Percentiles rank a stretch among this genome's conserved stretches.
Conservation (phyloP, 192 early-diverging fungal species). For the Coemansia sp. region DNA sequence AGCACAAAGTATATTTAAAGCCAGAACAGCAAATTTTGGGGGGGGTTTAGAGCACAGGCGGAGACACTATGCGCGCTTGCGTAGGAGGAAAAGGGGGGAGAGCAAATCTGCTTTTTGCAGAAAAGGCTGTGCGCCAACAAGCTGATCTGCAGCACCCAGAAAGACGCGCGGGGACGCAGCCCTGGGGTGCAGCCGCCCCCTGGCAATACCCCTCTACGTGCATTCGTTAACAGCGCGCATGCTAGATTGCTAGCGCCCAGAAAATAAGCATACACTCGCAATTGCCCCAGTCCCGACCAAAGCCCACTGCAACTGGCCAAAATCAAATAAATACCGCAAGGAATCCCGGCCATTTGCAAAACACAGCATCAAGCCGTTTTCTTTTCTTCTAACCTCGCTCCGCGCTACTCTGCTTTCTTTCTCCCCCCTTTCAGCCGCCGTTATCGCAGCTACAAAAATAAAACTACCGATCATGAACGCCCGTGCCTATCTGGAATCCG, state of each 20-base stretch:
- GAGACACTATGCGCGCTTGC: no score
- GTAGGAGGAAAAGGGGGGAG: no score
- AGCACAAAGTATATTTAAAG: no score
- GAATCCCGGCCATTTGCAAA: no score
- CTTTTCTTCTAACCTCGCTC: no score
- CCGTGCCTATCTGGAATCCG: neutral
- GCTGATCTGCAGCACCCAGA: constrained; percentile 11
- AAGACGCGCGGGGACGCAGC: constrained; percentile 5
- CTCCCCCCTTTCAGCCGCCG: constrained; percentile 4
- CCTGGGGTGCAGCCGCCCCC: constrained; percentile 1
- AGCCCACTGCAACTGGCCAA: neutral
- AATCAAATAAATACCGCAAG: no score
- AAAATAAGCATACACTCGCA: neutral
- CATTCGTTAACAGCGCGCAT: neutral
- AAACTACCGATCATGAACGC: constrained; percentile 4
- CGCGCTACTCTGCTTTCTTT: constrained; percentile 5
- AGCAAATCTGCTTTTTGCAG: no score
- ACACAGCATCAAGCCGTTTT: no score
- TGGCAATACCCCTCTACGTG: neutral
- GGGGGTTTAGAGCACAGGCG: no score
- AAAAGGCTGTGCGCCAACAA: no score
- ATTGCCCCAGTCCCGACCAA: neutral
- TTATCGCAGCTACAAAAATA: constrained; percentile 11
- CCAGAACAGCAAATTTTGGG: no score
- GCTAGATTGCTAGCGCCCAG: no score